Conservation (phyloP, 768 basidiomycete genomes). For the Suillus subaureus region DNA sequence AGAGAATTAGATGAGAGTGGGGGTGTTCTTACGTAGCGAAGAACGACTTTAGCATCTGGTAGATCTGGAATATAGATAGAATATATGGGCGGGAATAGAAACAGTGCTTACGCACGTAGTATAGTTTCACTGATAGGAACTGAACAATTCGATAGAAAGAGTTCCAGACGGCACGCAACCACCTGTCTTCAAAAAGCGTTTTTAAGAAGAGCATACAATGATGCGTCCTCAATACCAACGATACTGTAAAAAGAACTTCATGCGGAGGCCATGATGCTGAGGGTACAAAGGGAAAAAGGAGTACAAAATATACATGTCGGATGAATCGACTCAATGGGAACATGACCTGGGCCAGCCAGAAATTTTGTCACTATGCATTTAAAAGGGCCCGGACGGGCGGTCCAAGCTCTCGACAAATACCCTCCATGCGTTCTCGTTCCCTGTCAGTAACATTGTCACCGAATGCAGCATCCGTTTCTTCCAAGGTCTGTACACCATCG, state of each 20-base stretch:
- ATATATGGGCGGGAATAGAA: neutral
- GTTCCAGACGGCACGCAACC: neutral
- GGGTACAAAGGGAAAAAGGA: neutral
- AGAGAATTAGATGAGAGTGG: constrained; percentile 71
- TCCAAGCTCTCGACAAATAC: constrained; percentile 32
- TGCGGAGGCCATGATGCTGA: neutral
- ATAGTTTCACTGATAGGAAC: neutral
- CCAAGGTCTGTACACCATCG: constrained; percentile 26
- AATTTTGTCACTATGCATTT: constrained; percentile 6
- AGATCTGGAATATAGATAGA: neutral
- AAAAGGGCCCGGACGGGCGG: constrained; percentile 27
- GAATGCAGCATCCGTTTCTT: constrained; percentile 37
- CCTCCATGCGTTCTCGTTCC: constrained; percentile 31
- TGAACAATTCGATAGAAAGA: neutral
- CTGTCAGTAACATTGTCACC: constrained; percentile 29
- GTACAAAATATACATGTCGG: neutral
- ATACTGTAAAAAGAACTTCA: constrained; percentile 51
- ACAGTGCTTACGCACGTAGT: neutral
- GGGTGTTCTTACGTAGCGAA: constrained; percentile 84
- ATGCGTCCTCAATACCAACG: constrained; percentile 70
- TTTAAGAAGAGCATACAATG: neutral
- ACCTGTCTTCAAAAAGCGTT: neutral
- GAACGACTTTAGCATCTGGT: constrained; percentile 75
- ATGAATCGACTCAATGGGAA: neutral
- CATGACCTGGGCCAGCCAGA: neutral